These are phyloP conservation scores for Parachaetomium inaequale DNA, from an alignment of 495 filamentous ascomycete species.

Conservation along the genomic window DNA sequence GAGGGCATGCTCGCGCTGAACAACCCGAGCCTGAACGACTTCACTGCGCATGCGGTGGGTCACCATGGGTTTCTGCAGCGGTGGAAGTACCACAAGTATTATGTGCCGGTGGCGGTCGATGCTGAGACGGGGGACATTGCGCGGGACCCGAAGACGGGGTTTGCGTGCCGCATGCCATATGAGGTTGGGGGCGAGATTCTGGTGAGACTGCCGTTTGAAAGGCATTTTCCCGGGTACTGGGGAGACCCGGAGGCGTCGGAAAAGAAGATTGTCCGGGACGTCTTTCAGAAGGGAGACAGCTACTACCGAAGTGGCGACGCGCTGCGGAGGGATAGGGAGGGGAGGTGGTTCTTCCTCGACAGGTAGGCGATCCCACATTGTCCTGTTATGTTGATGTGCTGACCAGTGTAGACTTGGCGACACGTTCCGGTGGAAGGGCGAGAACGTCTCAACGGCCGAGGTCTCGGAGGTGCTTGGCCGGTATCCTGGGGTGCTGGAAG, in stretches of 20 bases:
- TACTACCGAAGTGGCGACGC: slow-evolving; percentile 77
- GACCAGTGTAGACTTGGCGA: slow-evolving; percentile 54
- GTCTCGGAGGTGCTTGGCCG: slow-evolving; percentile 64
- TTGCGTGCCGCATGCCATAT: slow-evolving; percentile 58
- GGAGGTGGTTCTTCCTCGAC: slow-evolving; percentile 77
- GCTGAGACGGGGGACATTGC: slow-evolving; percentile 60
- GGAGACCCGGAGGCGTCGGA: slow-evolving; percentile 60
- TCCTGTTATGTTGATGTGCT: background rate
- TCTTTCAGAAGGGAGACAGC: slow-evolving; percentile 70
- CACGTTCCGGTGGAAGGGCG: slow-evolving; percentile 80
- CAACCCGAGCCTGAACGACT: slow-evolving; percentile 59
- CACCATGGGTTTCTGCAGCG: slow-evolving; percentile 65
- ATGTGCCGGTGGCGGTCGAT: slow-evolving; percentile 66
- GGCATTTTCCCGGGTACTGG: slow-evolving; percentile 66
- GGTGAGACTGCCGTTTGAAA: slow-evolving; percentile 57
- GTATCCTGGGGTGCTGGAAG: slow-evolving; percentile 65
- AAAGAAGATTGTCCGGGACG: slow-evolving; percentile 66
- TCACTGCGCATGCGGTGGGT: slow-evolving; percentile 60
- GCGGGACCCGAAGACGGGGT: slow-evolving; percentile 63
- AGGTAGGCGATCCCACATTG: slow-evolving; percentile 30
- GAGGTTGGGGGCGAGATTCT: slow-evolving; percentile 73
- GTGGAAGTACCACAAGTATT: slow-evolving; percentile 45
- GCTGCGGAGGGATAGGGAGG: slow-evolving; percentile 59
- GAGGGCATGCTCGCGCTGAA: slow-evolving; percentile 60
- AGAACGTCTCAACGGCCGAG: slow-evolving; percentile 79